Evolutionary conservation across 2,329 filamentous ascomycete genomes (phyloP), one percentile per base, ranked within the genome.

Genomic region (Zasmidium cellare): DNA sequence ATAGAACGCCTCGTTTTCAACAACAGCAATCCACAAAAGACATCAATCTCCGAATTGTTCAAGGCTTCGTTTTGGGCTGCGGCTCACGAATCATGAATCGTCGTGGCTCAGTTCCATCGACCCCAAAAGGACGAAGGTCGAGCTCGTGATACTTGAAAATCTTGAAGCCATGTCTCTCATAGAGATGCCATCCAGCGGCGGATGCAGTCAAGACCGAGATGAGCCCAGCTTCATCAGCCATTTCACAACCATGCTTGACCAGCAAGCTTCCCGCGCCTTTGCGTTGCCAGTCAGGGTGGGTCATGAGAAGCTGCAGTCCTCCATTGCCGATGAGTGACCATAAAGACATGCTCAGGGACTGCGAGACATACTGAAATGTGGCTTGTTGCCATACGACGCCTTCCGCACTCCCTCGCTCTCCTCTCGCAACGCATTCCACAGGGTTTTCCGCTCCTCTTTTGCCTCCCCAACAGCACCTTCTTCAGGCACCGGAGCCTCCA

Each of bases 251-350:
- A 71, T 71, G 74, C 18, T 72, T 58, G 24, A 79, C 49, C 19
- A 79, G 57, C 57, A 77, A 62, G 9, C 50, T 69, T 2, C 67
- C 77, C 3, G 76, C 76, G 1, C 76, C 77, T 12, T 72, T 71
- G 0, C 71, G 62, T 25, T 75, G 74, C n/a, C 77, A 69, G 2
- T 71, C 64, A 0, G 76, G 76, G 58, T 73, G 69, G 20, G 75
- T 77, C 9, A 63, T 58, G 20, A 74, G 61, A 22, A 71, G 62
- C 12, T 53, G 31, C 9, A 71, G 63, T 66, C 68, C 69, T 51
- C 46, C 12, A 3, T 44, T 3, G 28, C 18, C n/a, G 46, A 24
- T 56, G 11, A 56, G 53, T 19, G 46, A 14, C 41, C 7, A 9
- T 41, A 46, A 25, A 45, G 45, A 38, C 38, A 2, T n/a, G 25